Percentiles rank a stretch among this genome's conserved stretches.
phyloP scores from a whole-genome alignment of 352 stramenopile genomes.

The Phytophthora nicotianae region DNA sequence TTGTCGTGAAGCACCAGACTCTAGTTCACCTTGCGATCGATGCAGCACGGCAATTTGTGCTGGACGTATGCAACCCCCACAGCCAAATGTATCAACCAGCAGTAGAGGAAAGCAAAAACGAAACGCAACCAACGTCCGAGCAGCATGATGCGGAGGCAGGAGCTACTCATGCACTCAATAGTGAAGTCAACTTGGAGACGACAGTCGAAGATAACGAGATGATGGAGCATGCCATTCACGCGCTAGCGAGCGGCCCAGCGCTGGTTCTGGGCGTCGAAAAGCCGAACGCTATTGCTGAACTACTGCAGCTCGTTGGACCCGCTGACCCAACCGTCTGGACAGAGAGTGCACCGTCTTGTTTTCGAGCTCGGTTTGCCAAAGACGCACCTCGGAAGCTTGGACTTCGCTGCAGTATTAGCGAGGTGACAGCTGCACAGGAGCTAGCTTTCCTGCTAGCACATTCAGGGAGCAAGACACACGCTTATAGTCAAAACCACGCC shows the following conservation, averaged over 20 bases:
- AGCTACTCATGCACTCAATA: background rate
- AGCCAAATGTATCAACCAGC: slow-evolving; percentile 30
- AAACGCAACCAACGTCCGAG: slow-evolving; percentile 3
- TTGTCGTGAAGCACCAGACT: slow-evolving; percentile 50
- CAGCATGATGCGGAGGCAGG: background rate
- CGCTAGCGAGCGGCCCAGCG: slow-evolving; percentile 38
- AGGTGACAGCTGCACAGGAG: slow-evolving; percentile 42
- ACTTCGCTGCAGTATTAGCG: slow-evolving; percentile 47
- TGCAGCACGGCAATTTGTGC: slow-evolving; percentile 44
- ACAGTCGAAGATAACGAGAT: slow-evolving; percentile 23
- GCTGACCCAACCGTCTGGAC: slow-evolving; percentile 35
- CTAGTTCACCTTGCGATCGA: slow-evolving; percentile 48
- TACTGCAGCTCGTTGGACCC: slow-evolving; percentile 62
- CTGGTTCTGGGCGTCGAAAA: slow-evolving; percentile 58
- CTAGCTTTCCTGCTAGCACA: slow-evolving; percentile 48
- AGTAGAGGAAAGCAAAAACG: slow-evolving; percentile 8
- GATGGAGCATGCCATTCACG: slow-evolving; percentile 34
- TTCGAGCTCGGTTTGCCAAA: slow-evolving; percentile 56
- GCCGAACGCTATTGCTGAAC: slow-evolving; percentile 45
- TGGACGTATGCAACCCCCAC: slow-evolving; percentile 42
- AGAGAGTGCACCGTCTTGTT: slow-evolving; percentile 15
- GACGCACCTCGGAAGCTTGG: slow-evolving; percentile 34
- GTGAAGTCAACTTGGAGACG: background rate
- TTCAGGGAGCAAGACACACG: slow-evolving; percentile 20
- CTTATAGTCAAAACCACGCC: background rate